Percentiles rank a stretch among this genome's conserved stretches.
Conservation (phyloP, 345 rosid genomes). For the Ceriops zippeliana region DNA sequence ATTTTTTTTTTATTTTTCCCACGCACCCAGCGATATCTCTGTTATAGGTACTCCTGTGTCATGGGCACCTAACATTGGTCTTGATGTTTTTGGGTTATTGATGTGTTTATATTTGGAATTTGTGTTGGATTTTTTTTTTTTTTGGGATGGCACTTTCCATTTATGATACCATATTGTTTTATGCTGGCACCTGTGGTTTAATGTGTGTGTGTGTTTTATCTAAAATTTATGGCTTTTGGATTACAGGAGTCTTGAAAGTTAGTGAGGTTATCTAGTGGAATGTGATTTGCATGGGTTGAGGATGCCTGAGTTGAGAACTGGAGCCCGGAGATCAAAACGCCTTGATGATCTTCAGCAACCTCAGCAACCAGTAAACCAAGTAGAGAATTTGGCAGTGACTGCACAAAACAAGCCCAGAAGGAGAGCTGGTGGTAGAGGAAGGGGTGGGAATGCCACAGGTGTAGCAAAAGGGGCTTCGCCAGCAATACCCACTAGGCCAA, state of each 20-base stretch:
- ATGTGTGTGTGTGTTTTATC: neutral
- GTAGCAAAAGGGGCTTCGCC: constrained; percentile 64
- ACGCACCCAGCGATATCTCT: neutral
- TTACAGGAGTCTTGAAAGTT: constrained; percentile 40
- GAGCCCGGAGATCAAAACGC: constrained; percentile 93
- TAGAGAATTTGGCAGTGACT: constrained; percentile 64
- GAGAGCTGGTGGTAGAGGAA: constrained; percentile 91
- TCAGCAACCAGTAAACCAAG: constrained; percentile 62
- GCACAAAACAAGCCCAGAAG: constrained; percentile 75
- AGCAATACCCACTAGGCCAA: constrained; percentile 55
- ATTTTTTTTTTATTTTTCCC: neutral
- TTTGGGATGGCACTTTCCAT: constrained; percentile 1
- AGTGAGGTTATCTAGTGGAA: constrained; percentile 32
- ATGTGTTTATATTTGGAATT: neutral
- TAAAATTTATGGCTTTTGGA: neutral
- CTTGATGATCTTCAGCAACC: constrained; percentile 76
- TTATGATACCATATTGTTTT: constrained; percentile 5
- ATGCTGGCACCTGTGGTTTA: neutral
- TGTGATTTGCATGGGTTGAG: constrained; percentile 89
- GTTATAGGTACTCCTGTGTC: too few relatives aligned
- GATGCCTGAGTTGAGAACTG: constrained; percentile 98
- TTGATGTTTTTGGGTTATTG: neutral
- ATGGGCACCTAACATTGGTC: neutral
- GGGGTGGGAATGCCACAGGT: constrained; percentile 73
- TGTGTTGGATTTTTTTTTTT: neutral